Percentiles rank a stretch among this genome's conserved stretches.
These are phyloP conservation scores for Kalmusia sp. DNA, from an alignment of 2,329 filamentous ascomycete species.

Conservation along the genomic window DNA sequence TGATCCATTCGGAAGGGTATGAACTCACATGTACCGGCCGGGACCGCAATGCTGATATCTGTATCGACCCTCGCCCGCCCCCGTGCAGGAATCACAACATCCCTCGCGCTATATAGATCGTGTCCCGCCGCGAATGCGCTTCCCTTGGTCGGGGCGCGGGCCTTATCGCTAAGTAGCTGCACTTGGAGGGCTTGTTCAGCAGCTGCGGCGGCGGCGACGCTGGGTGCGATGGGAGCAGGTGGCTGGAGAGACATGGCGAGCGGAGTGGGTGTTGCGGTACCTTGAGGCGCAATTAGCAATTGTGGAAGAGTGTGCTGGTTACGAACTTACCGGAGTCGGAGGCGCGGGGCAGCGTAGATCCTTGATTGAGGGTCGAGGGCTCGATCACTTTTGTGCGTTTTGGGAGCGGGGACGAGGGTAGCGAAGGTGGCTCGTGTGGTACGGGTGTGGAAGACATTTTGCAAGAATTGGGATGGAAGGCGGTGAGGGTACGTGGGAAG, in stretches of 20 bases:
- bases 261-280: slow-evolving; percentile 46
- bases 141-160: slow-evolving; percentile 84
- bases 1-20: neutral
- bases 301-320: neutral
- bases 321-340: slow-evolving; percentile 29
- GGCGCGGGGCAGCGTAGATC: slow-evolving; percentile 31
- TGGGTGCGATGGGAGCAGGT: slow-evolving; percentile 30
- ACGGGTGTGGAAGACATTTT: slow-evolving; percentile 32
- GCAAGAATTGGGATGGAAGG: neutral
- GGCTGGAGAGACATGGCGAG: slow-evolving; percentile 29
- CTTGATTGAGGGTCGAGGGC: slow-evolving; percentile 41
- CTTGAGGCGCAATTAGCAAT: neutral
- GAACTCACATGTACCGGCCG: slow-evolving; percentile 82
- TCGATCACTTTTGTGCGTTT: slow-evolving; percentile 78
- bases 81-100: slow-evolving; percentile 77
- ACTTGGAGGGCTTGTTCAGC: slow-evolving; percentile 71
- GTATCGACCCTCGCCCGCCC: slow-evolving; percentile 90
- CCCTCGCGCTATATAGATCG: slow-evolving; percentile 82
- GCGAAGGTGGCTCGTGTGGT: slow-evolving; percentile 57
- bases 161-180: slow-evolving; percentile 84
- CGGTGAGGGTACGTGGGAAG: slow-evolving; percentile 3
- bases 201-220: slow-evolving; percentile 30
- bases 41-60: slow-evolving; percentile 89
- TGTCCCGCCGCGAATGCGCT: slow-evolving; percentile 92
- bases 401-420: slow-evolving; percentile 75